Evolutionary conservation across 2,329 filamentous ascomycete genomes (phyloP), one percentile per base, ranked within the genome.

Genomic region (Fusarium neocosmosporiellum): DNA sequence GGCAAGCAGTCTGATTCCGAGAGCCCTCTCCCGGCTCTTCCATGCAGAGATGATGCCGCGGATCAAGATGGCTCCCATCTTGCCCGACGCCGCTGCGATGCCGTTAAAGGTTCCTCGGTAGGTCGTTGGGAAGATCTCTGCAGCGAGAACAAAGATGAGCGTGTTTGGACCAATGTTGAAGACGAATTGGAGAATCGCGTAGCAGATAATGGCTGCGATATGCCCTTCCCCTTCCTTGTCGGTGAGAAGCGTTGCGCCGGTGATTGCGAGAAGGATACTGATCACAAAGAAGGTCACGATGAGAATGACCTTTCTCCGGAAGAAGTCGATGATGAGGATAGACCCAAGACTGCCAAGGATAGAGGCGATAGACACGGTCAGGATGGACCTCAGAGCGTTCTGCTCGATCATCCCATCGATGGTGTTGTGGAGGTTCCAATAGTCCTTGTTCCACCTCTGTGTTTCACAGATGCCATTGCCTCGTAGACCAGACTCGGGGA

Each of bases 251-350:
- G 54, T 59, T 2, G 54, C 62, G 13, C 62, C 62, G 1, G 54
- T 46, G 16, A 64, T 59, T 16, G 62, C 62, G 7, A 64, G 62
- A 33, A 64, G 39, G 31, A 64, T 20, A 2, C 39, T 64, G 2
- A 64, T 64, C 4, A 59, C 33, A 7, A 64, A n/a, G n/a, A 64
- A 64, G 3, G 62, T 64, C 4, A 34, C 11, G 27, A 64, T 50
- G 22, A 64, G 24, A 2, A 64, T 64, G 1, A 50, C 13, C 33
- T 64, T 64, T 50, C 62, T 36, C 2, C 62, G 31, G 33, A 64
- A 64, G 54, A 64, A 64, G 54, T 64, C 62, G 6, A 64, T 64
- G 20, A 64, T 59, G 10, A 59, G 20, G 10, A 64, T 64, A 11
- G 62, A 64, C 2, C 62, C 62, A 2, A 64, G 16, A 14, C 62